Evolutionary conservation across 2,329 filamentous ascomycete genomes (phyloP).

Genomic region (Daldinia sp.): DNA sequence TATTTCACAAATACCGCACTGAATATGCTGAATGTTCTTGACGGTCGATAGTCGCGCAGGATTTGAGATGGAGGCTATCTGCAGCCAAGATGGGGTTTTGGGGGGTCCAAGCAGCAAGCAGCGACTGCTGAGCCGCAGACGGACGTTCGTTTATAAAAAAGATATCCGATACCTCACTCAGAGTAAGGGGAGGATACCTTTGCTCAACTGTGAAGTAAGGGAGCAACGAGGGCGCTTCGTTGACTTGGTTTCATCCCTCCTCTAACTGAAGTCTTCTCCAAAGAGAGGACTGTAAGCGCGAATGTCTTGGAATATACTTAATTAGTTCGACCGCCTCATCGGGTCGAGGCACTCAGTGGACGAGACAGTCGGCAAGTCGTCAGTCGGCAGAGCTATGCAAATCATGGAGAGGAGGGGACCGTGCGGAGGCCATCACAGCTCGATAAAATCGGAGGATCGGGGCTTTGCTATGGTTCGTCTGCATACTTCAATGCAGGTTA

Average conservation of each 20-base stretch:
- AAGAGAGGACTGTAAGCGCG: slow-evolving; percentile 32
- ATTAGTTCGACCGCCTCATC: slow-evolving; percentile 26
- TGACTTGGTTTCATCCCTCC: slow-evolving; percentile 18
- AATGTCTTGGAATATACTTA: slow-evolving; percentile 29
- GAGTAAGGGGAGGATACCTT: slow-evolving; percentile 2
- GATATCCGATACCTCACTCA: not conserved
- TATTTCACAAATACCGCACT: slow-evolving; percentile 3
- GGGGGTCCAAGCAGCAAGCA: slow-evolving; percentile 8
- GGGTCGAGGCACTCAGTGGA: slow-evolving; percentile 25
- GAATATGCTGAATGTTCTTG: not conserved
- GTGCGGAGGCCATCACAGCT: slow-evolving; percentile 31
- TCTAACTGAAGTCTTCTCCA: slow-evolving; percentile 7
- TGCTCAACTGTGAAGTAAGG: slow-evolving; percentile 29
- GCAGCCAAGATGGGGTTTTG: slow-evolving; percentile 21
- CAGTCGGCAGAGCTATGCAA: slow-evolving; percentile 21
- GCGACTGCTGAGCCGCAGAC: slow-evolving; percentile 18
- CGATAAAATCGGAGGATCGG: slow-evolving; percentile 28
- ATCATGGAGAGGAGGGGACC: slow-evolving; percentile 21
- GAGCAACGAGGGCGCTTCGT: slow-evolving; percentile 29
- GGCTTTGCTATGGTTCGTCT: slow-evolving; percentile 21
- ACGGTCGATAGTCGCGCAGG: slow-evolving; percentile 3
- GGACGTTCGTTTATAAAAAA: slow-evolving; percentile 26
- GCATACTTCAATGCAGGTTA: too few species aligned
- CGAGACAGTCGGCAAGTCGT: slow-evolving; percentile 16
- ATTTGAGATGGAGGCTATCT: slow-evolving; percentile 7